Evolutionary conservation across 805 yeast species (phyloP), one percentile per base, ranked within the genome.

Genomic region (Gaillardinia entomophila): DNA sequence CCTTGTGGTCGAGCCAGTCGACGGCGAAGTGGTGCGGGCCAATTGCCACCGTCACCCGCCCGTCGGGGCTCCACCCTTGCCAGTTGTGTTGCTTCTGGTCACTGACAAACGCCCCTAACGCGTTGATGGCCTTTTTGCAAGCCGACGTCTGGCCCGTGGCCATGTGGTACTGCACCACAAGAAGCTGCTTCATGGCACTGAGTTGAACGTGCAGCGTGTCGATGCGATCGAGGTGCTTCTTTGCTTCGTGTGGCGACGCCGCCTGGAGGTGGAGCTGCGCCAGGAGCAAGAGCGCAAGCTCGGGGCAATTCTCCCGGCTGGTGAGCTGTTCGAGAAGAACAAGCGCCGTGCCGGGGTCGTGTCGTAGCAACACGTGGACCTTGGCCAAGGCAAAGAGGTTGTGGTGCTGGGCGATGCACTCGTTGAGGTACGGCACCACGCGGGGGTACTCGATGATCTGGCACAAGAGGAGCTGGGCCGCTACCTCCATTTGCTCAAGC

Each of bases 51-150:
- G n/a, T n/a, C n/a, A n/a, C n/a, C n/a, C n/a, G n/a, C 1, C 68
- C 68, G 32, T 54, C 52, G 19, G 52, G 53, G 12, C 29, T 36
- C 70, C 73, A 58, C 20, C 26, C 31, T 6, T 31, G 22, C 55
- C 60, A 52, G 3, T 40, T 29, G 1, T 35, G 26, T n/a, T 41
- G 29, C 14, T 49, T 48, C 31, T 56, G 50, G 8, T 18, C 29
- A 6, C 35, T 17, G n/a, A 44, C 33, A 19, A 42, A 36, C 14
- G 36, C 31, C 11, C 36, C 34, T 1, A 42, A 16, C 5, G 15
- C 17, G 29, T 47, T 40, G 34, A 63, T 54, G 11, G 43, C 28
- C 6, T 12, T 12, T 32, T 59, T 64, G 2, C 53, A 37, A 4
- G 44, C 33, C 2, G 36, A 33, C 22, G 46, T 32, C 16, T 62